These are phyloP conservation scores for Corylus americana DNA, from an alignment of 306 rosid genomes.

Conservation along the genomic window DNA sequence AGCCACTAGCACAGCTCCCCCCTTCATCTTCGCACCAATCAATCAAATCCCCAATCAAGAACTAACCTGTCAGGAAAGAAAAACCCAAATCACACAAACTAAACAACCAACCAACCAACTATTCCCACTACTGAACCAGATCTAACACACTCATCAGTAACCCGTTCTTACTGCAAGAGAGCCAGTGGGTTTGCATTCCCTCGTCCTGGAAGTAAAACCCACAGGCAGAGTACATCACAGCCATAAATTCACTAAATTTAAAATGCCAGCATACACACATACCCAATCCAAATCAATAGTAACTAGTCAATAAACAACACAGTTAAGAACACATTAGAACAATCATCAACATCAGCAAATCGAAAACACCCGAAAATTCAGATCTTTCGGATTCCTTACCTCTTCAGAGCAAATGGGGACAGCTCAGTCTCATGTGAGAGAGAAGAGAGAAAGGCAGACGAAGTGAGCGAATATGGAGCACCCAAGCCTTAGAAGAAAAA, in stretches of 20 bases:
- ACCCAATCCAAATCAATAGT: not conserved
- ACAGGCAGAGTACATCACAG: not conserved
- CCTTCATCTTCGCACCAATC: constrained; percentile 49
- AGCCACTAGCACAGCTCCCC: constrained; percentile 78
- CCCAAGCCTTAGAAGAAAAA: constrained; percentile 4
- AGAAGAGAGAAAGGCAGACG: not conserved
- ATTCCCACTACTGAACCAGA: constrained; percentile 2
- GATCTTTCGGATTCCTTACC: constrained; percentile 11
- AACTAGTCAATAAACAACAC: not conserved
- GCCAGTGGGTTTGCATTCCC: constrained; percentile 2
- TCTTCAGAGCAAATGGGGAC: not conserved
- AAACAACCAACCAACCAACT: not conserved
- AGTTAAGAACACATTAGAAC: constrained; percentile 2
- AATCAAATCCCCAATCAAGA: constrained; percentile 17
- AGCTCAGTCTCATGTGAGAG: constrained; percentile 1
- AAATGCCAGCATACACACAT: constrained; percentile 3
- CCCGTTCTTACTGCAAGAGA: not conserved
- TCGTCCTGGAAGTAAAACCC: not conserved
- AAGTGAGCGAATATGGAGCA: not conserved
- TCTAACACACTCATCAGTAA: constrained; percentile 5
- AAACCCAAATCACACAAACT: constrained; percentile 13
- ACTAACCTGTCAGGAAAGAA: constrained; percentile 21
- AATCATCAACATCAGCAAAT: not conserved
- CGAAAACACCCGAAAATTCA: not conserved
- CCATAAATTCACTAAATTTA: not conserved